phyloP scores from a whole-genome alignment of 2,329 filamentous ascomycete species.

The Ceratocystiopsis brevicomis region DNA sequence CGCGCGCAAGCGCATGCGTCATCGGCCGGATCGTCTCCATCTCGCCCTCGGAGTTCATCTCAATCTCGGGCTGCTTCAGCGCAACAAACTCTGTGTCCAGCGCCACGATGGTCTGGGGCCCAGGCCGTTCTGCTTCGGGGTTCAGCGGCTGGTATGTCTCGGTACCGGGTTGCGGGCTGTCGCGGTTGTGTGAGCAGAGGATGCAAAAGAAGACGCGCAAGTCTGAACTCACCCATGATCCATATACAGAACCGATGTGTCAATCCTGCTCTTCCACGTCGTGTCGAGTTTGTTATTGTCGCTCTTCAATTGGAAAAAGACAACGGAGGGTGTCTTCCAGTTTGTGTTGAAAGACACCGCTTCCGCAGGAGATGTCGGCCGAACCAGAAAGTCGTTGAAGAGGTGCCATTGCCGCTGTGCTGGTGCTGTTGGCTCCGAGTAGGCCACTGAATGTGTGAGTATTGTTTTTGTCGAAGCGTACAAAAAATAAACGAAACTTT shows the following conservation, averaged over 20 bases:
- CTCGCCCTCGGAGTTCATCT: slow-evolving; percentile 86
- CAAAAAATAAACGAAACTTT: neutral
- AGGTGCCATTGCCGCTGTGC: slow-evolving; percentile 69
- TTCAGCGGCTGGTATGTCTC: slow-evolving; percentile 43
- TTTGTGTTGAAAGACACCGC: slow-evolving; percentile 73
- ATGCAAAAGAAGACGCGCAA: neutral
- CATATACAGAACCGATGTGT: slow-evolving; percentile 68
- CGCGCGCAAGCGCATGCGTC: slow-evolving; percentile 78
- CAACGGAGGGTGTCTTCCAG: slow-evolving; percentile 83
- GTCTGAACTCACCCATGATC: slow-evolving; percentile 33
- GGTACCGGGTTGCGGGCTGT: slow-evolving; percentile 11
- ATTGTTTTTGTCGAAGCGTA: too few relatives aligned
- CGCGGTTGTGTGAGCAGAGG: slow-evolving; percentile 9
- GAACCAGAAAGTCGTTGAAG: slow-evolving; percentile 93
- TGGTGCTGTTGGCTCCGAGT: slow-evolving; percentile 40
- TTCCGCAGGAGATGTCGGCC: slow-evolving; percentile 53
- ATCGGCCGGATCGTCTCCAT: slow-evolving; percentile 82
- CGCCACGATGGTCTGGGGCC: slow-evolving; percentile 57
- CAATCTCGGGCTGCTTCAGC: slow-evolving; percentile 80
- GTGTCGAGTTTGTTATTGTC: slow-evolving; percentile 69
- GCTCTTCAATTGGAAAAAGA: slow-evolving; percentile 69
- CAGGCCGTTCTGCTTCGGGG: slow-evolving; percentile 42
- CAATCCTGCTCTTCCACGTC: slow-evolving; percentile 67
- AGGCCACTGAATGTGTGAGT: slow-evolving; percentile 30
- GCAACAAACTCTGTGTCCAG: slow-evolving; percentile 95